A percentile compares a stretch with the other conserved stretches of the same genome.
phyloP scores from a whole-genome alignment of 2,329 filamentous ascomycete genomes.

The Monilinia aucupariae region DNA sequence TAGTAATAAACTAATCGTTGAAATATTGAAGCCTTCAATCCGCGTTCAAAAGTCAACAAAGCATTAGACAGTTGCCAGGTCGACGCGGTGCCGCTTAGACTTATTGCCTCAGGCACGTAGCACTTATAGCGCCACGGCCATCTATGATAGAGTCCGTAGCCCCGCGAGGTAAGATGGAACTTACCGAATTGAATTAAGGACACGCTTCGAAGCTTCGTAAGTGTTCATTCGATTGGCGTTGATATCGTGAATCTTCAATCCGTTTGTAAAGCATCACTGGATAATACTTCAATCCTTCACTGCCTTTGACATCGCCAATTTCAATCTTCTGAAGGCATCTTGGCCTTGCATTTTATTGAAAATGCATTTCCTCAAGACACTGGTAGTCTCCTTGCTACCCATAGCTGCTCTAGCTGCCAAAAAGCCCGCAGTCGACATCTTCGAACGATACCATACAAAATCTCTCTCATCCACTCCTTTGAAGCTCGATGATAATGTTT shows the following conservation, averaged over 20 bases:
- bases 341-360: constrained; percentile 34
- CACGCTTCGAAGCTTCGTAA: constrained; percentile 17
- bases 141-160: not conserved
- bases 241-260: constrained; percentile 7
- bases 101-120: not conserved
- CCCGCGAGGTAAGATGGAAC: constrained; percentile 15
- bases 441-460: constrained; percentile 65
- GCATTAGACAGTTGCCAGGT: constrained; percentile 3
- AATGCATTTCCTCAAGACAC: constrained; percentile 63
- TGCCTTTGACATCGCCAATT: not conserved
- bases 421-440: constrained; percentile 60
- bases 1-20: not conserved
- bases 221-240: not conserved
- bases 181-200: constrained; percentile 17
- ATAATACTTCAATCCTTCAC: not conserved
- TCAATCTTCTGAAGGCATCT: constrained; percentile 11
- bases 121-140: not conserved
- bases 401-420: constrained; percentile 55
- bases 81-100: not conserved
- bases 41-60: constrained; percentile 15
- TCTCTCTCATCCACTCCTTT: constrained; percentile 60
- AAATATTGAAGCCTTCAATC: not conserved
- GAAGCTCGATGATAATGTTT: constrained; percentile 71
- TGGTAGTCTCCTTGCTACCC: constrained; percentile 59
- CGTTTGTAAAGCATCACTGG: constrained; percentile 1